These are phyloP conservation scores for Liriodendron chinense DNA, from an alignment of 164 flowering plant species.

Conservation along the genomic window DNA sequence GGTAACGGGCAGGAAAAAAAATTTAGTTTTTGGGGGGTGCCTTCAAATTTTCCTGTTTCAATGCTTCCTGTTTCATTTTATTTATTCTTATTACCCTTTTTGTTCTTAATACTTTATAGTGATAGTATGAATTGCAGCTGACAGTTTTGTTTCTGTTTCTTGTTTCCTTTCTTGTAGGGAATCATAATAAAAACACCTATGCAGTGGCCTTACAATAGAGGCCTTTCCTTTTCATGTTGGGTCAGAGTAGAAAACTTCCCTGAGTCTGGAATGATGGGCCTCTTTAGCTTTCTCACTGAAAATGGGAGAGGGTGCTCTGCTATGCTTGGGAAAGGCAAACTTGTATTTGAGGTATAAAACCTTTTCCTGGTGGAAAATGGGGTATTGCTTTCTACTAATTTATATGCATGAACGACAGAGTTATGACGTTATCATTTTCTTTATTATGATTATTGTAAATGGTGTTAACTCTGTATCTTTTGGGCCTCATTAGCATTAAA, in stretches of 20 bases:
- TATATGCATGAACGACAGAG: background rate
- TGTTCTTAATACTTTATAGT: background rate
- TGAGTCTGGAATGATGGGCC: slow-evolving; percentile 69
- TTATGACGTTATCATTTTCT: background rate
- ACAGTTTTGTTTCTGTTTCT: background rate
- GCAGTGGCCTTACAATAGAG: slow-evolving; percentile 90
- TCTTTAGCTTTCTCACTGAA: slow-evolving; percentile 85
- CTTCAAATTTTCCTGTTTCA: background rate
- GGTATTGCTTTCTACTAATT: slow-evolving; percentile 1
- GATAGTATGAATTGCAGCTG: background rate
- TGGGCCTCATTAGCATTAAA: no score
- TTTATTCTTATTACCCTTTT: background rate
- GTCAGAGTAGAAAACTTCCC: slow-evolving; percentile 87
- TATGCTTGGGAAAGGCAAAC: slow-evolving; percentile 60
- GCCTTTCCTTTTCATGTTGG: slow-evolving; percentile 99
- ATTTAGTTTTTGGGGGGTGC: no score
- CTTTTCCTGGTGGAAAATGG: background rate
- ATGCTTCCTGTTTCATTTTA: background rate
- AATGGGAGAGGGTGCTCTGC: slow-evolving; percentile 90
- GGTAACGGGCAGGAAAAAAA: no score
- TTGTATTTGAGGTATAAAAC: slow-evolving; percentile 68
- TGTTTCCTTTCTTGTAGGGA: slow-evolving; percentile 51
- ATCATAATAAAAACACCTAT: slow-evolving; percentile 71
- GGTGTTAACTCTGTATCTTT: background rate
- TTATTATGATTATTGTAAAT: background rate